A percentile compares a stretch with the other conserved stretches of the same genome.
phyloP scores from a whole-genome alignment of 768 basidiomycete genomes.

The Pleurotus giganteus region DNA sequence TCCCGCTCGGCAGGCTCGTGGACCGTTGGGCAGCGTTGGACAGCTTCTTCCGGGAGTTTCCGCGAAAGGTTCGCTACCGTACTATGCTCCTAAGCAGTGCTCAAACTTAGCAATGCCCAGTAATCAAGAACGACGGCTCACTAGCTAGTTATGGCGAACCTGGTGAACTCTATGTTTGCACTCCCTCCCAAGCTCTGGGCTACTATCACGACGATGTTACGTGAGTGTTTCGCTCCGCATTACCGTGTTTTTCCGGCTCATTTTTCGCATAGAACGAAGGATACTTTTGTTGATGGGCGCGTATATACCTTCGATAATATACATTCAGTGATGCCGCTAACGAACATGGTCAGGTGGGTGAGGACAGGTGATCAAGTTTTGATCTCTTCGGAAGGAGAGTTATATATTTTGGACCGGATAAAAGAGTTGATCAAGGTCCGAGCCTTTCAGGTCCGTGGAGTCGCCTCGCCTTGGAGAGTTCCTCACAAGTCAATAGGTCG shows the following conservation, averaged over 20 bases:
- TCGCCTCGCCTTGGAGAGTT: not conserved
- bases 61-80: constrained; percentile 13
- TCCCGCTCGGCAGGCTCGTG: constrained; percentile 36
- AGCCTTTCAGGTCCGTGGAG: constrained; percentile 55
- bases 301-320: constrained; percentile 13
- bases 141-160: constrained; percentile 39
- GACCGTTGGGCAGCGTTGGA: constrained; percentile 33
- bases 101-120: constrained; percentile 9
- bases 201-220: constrained; percentile 49
- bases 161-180: constrained; percentile 47
- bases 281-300: constrained; percentile 61
- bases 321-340: constrained; percentile 1
- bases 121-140: constrained; percentile 45
- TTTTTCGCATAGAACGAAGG: constrained; percentile 42
- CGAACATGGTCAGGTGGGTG: constrained; percentile 47
- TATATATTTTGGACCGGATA: constrained; percentile 58
- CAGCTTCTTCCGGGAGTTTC: constrained; percentile 5
- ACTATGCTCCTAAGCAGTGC: not conserved
- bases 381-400: constrained; percentile 46
- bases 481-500: constrained; percentile 17
- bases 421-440: constrained; percentile 72
- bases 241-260: constrained; percentile 6
- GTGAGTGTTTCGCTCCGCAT: constrained; percentile 34
- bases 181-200: constrained; percentile 39
- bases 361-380: constrained; percentile 61